Percentiles rank a stretch among this genome's conserved stretches.
Evolutionary conservation across 116 monocot species (phyloP).

Genomic region (Posidonia oceanica): DNA sequence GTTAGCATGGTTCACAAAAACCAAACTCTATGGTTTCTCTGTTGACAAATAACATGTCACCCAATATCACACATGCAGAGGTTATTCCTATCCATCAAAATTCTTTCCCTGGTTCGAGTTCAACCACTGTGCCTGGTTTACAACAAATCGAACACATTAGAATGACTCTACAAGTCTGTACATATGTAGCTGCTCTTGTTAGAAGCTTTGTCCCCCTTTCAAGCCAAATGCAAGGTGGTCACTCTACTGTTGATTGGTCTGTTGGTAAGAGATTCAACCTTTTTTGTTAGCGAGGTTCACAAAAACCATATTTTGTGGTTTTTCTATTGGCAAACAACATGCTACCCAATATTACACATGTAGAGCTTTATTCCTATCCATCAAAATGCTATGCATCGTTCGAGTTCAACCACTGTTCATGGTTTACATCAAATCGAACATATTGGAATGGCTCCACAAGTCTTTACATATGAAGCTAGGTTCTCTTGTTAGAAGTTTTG

Average conservation of each 20-base stretch:
- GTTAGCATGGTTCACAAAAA: too few species aligned
- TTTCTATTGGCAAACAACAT: not conserved
- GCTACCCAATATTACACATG: not conserved
- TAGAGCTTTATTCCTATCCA: not conserved
- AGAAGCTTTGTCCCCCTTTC: not conserved
- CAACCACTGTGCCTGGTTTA: not conserved
- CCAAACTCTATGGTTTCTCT: not conserved
- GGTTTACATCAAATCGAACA: not conserved
- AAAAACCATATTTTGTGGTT: too few species aligned
- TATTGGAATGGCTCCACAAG: not conserved
- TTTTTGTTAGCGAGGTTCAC: too few species aligned
- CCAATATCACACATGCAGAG: not conserved
- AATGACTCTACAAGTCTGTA: not conserved
- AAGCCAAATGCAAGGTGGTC: not conserved
- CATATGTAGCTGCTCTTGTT: not conserved
- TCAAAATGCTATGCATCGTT: not conserved
- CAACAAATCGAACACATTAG: not conserved
- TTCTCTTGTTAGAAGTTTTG: not conserved
- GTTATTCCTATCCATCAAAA: not conserved
- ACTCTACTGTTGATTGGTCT: not conserved
- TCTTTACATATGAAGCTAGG: not conserved
- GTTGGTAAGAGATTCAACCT: not conserved
- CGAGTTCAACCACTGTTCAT: not conserved
- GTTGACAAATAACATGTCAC: not conserved
- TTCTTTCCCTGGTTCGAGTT: not conserved